Evolutionary conservation across 106 monocot species (phyloP).

Genomic region (Dendrobium huoshanense): DNA sequence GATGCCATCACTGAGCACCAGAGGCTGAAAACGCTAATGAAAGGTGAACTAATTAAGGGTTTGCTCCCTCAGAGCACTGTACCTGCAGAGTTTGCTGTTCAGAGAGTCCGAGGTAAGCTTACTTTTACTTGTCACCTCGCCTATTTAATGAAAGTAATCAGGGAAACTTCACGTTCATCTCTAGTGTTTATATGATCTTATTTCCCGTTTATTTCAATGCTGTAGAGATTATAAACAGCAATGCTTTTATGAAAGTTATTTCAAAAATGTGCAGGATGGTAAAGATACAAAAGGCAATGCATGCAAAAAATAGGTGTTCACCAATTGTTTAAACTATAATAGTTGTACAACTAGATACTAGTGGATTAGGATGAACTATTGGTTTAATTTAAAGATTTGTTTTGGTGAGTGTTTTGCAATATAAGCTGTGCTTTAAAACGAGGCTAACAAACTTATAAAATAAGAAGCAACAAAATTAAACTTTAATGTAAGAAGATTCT

Average conservation of each 20-base stretch:
- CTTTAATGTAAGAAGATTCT: no score
- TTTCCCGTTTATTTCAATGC: neutral
- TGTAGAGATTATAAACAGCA: neutral
- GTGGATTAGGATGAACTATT: no score
- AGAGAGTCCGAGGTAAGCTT: constrained; percentile 67
- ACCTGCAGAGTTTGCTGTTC: constrained; percentile 69
- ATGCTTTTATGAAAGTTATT: neutral
- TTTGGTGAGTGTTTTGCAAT: no score
- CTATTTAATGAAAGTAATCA: neutral
- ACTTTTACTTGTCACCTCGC: neutral
- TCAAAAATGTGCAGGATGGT: neutral
- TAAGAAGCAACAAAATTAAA: no score
- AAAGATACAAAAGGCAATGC: no score
- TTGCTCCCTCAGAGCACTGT: constrained; percentile 73
- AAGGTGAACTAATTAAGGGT: constrained; percentile 88
- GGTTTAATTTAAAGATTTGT: no score
- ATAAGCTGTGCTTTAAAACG: no score
- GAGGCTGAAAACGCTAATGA: constrained; percentile 87
- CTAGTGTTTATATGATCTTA: neutral
- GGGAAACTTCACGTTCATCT: neutral
- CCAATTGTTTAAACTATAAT: no score
- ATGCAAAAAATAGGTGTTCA: no score
- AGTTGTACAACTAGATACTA: no score
- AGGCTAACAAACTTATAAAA: no score
- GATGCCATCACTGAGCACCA: constrained; percentile 89